These are phyloP conservation scores for Rhizomucor pusillus DNA, from an alignment of 371 early-diverging fungal species.

Conservation along the genomic window DNA sequence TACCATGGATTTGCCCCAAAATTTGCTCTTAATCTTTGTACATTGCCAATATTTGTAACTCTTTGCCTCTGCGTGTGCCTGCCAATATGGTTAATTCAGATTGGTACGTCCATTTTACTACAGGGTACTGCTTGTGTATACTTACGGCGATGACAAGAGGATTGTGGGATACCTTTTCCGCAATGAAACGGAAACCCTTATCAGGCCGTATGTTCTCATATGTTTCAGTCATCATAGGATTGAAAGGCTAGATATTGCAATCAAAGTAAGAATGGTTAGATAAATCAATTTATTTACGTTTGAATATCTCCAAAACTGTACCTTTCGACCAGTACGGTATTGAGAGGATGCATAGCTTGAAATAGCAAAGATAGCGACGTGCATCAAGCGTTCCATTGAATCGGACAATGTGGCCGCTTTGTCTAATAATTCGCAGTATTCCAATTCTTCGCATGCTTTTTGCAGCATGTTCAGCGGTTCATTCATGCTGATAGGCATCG, in stretches of 20 bases:
- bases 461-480: slow-evolving; percentile 91
- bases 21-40: slow-evolving; percentile 74
- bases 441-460: slow-evolving; percentile 85
- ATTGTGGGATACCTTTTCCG: slow-evolving; percentile 90
- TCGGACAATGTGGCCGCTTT: slow-evolving; percentile 59
- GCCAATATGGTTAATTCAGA: background rate
- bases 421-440: slow-evolving; percentile 80
- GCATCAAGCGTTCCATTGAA: slow-evolving; percentile 75
- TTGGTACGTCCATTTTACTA: too few species aligned
- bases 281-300: background rate
- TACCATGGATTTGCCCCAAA: slow-evolving; percentile 71
- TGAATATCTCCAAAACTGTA: background rate
- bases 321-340: slow-evolving; percentile 78
- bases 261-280: too few species aligned
- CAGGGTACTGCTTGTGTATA: too few species aligned
- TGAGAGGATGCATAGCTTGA: slow-evolving; percentile 82
- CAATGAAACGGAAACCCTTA: slow-evolving; percentile 73
- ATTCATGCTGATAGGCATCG: slow-evolving; percentile 92
- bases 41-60: slow-evolving; percentile 72
- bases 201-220: slow-evolving; percentile 87
- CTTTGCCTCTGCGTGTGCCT: slow-evolving; percentile 64
- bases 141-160: slow-evolving; percentile 78
- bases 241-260: slow-evolving; percentile 67
- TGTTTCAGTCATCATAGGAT: slow-evolving; percentile 94
- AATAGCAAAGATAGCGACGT: slow-evolving; percentile 82